These are phyloP conservation scores for Bolboschoenoplectus hybrid DNA, from an alignment of 202 grass and related monocot genomes.

Conservation along the genomic window DNA sequence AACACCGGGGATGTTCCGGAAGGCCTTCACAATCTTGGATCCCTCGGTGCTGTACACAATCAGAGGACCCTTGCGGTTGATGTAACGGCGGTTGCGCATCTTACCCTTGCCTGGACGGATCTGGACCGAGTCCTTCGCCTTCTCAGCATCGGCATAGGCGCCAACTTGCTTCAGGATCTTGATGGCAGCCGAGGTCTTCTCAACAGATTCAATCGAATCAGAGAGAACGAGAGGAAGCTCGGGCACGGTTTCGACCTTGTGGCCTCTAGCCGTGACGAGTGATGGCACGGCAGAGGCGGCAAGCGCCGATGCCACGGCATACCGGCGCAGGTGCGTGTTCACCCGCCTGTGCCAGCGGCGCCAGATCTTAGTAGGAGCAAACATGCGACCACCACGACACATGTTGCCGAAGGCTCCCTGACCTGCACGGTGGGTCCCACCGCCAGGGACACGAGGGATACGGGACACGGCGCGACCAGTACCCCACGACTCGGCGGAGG, in stretches of 20 bases:
- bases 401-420: constrained; percentile 93
- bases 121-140: constrained; percentile 65
- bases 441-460: constrained; percentile 67
- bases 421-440: constrained; percentile 57
- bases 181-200: constrained; percentile 70
- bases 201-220: constrained; percentile 55
- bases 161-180: constrained; percentile 72
- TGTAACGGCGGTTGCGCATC: constrained; percentile 67
- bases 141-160: constrained; percentile 56
- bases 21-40: constrained; percentile 72
- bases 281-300: constrained; percentile 65
- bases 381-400: constrained; percentile 81
- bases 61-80: constrained; percentile 72
- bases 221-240: constrained; percentile 71
- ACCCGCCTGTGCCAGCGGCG: constrained; percentile 74
- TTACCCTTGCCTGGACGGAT: constrained; percentile 72
- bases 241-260: constrained; percentile 58
- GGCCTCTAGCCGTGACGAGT: constrained; percentile 62
- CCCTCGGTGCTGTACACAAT: constrained; percentile 72
- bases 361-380: constrained; percentile 77
- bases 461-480: constrained; percentile 60
- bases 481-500: constrained; percentile 63
- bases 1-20: constrained; percentile 76
- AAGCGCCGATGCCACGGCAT: constrained; percentile 51
- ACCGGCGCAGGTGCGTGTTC: constrained; percentile 56